These are phyloP conservation scores for Martensiomyces pterosporus DNA, from an alignment of 192 early-diverging fungal species.

Conservation along the genomic window DNA sequence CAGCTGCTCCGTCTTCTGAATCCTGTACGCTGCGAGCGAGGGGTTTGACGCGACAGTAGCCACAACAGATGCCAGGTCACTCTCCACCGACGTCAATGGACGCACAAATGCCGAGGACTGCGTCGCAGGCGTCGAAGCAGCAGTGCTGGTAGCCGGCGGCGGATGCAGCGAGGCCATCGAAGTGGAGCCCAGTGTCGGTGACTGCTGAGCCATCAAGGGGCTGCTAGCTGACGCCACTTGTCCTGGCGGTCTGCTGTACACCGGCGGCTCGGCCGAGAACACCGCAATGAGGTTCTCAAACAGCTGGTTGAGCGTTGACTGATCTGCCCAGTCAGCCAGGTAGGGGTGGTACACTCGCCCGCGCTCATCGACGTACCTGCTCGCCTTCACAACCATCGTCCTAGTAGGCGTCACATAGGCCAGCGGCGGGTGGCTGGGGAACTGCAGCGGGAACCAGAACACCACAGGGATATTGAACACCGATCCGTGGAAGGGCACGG, in stretches of 20 bases:
- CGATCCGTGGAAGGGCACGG: conserved; percentile 72
- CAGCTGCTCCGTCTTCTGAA: neutral
- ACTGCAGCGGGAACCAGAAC: conserved; percentile 80
- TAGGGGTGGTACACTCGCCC: conserved; percentile 84
- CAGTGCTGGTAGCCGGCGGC: neutral
- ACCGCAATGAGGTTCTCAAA: conserved; percentile 30
- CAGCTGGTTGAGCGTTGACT: conserved; percentile 27
- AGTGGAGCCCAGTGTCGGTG: conserved; percentile 14
- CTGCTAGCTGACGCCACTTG: conserved; percentile 11
- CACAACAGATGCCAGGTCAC: conserved; percentile 16
- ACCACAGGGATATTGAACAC: conserved; percentile 92
- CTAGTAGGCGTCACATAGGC: conserved; percentile 85
- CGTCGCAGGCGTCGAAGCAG: conserved; percentile 1
- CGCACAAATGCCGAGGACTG: conserved; percentile 19
- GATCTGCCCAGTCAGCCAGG: conserved; percentile 63
- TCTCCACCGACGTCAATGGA: conserved; percentile 16
- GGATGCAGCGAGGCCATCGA: conserved; percentile 25
- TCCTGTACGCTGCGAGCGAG: neutral
- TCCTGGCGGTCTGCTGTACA: conserved; percentile 36
- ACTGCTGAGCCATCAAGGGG: conserved; percentile 1
- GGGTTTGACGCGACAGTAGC: neutral
- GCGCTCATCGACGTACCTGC: conserved; percentile 78
- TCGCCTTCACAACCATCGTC: conserved; percentile 76
- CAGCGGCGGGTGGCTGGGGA: conserved; percentile 76
- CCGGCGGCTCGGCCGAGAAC: conserved; percentile 48